These are phyloP conservation scores for Hordeum marinum DNA, from an alignment of 176 grass and related monocot genomes.

Conservation along the genomic window DNA sequence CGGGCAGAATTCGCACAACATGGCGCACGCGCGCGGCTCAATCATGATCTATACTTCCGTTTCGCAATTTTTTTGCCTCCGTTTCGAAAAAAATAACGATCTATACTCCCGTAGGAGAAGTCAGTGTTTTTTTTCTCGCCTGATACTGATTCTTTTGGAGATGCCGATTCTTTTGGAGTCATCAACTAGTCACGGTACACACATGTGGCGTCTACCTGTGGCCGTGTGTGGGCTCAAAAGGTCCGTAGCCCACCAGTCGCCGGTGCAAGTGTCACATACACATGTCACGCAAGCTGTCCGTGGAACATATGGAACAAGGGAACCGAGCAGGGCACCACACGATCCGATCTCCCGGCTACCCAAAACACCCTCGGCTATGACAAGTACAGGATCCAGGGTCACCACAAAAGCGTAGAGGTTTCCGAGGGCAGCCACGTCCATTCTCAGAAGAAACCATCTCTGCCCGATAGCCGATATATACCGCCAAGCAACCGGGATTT, in stretches of 20 bases:
- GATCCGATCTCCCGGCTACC: neutral
- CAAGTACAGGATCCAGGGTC: neutral
- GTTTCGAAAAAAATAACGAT: too few species aligned
- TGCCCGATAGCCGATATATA: constrained; percentile 11
- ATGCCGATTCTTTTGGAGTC: neutral
- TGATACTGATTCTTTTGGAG: neutral
- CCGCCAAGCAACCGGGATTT: constrained; percentile 23
- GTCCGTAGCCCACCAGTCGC: neutral
- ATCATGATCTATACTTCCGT: neutral
- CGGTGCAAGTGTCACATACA: neutral
- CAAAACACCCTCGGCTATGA: neutral
- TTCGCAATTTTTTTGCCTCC: too few species aligned
- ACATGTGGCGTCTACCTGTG: neutral
- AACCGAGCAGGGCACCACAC: constrained; percentile 16
- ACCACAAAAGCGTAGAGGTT: constrained; percentile 19
- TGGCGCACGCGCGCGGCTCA: neutral
- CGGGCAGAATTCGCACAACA: neutral
- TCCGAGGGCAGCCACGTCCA: constrained; percentile 10
- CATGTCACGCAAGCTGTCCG: neutral
- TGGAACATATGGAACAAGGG: neutral
- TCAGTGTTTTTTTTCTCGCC: neutral
- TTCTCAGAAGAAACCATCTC: neutral
- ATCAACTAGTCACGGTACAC: neutral
- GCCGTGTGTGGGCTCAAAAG: neutral
- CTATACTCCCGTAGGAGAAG: neutral